phyloP scores from a whole-genome alignment of 2,329 filamentous ascomycete species.

The Ophiostoma montium region DNA sequence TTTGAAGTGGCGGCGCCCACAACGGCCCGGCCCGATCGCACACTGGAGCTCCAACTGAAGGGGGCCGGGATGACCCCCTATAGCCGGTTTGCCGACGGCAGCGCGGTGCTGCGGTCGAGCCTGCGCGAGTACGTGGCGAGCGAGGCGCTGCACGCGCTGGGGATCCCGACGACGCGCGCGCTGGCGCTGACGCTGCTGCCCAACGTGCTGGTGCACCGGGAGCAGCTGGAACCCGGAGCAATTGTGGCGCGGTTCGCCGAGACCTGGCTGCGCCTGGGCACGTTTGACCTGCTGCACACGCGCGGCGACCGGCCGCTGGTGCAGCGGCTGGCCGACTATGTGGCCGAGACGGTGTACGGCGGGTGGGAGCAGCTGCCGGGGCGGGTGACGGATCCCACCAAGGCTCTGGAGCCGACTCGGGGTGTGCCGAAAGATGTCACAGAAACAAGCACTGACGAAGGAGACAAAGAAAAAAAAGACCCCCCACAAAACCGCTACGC shows the following conservation, averaged over 20 bases:
- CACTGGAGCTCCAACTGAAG: conserved; percentile 89
- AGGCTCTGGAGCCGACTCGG: conserved; percentile 15
- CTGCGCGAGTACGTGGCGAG: conserved; percentile 91
- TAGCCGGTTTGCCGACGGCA: conserved; percentile 89
- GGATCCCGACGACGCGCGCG: conserved; percentile 76
- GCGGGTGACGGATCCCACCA: conserved; percentile 31
- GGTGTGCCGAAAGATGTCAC: conserved; percentile 2
- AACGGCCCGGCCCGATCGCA: not conserved
- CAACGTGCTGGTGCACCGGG: conserved; percentile 57
- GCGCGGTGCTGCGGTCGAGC: conserved; percentile 81
- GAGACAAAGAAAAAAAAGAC: conserved; percentile 17
- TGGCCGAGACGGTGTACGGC: conserved; percentile 73
- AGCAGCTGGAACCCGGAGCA: conserved; percentile 75
- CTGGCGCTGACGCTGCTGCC: conserved; percentile 68
- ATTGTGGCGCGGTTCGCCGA: conserved; percentile 88
- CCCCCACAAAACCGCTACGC: conserved; percentile 83
- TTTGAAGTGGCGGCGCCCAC: conserved; percentile 69
- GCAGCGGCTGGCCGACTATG: conserved; percentile 62
- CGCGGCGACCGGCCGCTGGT: conserved; percentile 66
- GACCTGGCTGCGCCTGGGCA: conserved; percentile 86
- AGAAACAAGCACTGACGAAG: not conserved
- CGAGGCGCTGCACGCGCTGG: conserved; percentile 72
- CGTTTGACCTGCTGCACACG: conserved; percentile 79
- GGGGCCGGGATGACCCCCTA: conserved; percentile 90
- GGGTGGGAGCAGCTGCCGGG: conserved; percentile 77